A percentile compares a stretch with the other conserved stretches of the same genome.
Evolutionary conservation across 306 rosid genomes (phyloP).

Genomic region (Dryas drummondii): DNA sequence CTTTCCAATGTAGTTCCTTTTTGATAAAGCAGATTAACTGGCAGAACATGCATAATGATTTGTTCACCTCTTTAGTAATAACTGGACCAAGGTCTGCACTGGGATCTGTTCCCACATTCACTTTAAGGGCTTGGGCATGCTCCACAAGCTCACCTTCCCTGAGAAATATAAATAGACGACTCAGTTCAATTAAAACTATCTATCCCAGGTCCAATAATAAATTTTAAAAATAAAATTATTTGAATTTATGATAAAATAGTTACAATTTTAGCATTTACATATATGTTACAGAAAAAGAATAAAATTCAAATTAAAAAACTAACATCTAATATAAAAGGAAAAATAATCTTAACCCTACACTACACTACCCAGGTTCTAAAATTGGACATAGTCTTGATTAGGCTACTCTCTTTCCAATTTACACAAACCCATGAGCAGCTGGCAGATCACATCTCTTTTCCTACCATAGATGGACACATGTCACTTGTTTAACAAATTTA

Average conservation of each 20-base stretch:
- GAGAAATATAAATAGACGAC: constrained; percentile 26
- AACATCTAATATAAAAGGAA: neutral
- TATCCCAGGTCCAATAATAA: neutral
- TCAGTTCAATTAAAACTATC: constrained; percentile 8
- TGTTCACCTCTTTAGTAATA: constrained; percentile 58
- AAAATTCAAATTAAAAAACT: neutral
- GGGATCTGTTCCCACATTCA: constrained; percentile 67
- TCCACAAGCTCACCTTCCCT: constrained; percentile 62
- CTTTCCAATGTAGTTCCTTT: neutral
- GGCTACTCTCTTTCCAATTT: neutral
- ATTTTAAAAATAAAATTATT: neutral
- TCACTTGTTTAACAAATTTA: neutral
- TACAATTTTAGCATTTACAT: neutral
- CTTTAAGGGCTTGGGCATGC: constrained; percentile 51
- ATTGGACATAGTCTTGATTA: neutral
- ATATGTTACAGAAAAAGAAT: neutral
- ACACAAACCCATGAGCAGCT: neutral
- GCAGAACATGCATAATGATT: constrained; percentile 1
- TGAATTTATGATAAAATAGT: neutral
- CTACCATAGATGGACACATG: neutral
- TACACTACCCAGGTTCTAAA: neutral
- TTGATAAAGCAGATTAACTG: constrained; percentile 6
- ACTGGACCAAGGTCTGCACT: constrained; percentile 71
- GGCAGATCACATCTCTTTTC: neutral
- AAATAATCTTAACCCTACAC: neutral